Conservation (phyloP, 768 basidiomycete species). For the Rhizopogon sp. region DNA sequence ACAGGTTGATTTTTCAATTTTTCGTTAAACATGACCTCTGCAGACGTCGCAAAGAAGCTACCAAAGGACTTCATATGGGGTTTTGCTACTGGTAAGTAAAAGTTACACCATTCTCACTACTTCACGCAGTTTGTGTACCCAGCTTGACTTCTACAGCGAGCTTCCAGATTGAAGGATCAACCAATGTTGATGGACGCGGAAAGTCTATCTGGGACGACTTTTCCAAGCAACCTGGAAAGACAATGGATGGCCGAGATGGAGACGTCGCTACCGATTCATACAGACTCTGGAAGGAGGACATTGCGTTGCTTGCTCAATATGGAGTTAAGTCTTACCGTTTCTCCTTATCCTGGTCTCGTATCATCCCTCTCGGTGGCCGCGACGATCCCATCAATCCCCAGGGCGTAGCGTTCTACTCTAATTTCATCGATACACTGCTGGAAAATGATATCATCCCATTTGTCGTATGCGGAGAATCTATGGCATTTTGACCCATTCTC, state of each 20-base stretch:
- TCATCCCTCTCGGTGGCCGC: constrained; percentile 70
- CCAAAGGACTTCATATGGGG: constrained; percentile 65
- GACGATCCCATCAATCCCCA: constrained; percentile 67
- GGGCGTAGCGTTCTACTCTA: constrained; percentile 67
- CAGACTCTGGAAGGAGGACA: constrained; percentile 61
- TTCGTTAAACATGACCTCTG: constrained; percentile 23
- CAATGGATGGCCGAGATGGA: constrained; percentile 59
- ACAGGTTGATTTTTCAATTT: constrained; percentile 13
- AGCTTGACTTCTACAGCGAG: constrained; percentile 36
- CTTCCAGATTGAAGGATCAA: constrained; percentile 74
- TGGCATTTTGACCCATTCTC: neutral
- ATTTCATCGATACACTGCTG: constrained; percentile 64
- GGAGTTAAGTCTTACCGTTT: constrained; percentile 74
- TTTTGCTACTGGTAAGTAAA: constrained; percentile 59
- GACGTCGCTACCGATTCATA: constrained; percentile 73
- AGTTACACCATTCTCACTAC: neutral
- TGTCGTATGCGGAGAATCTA: constrained; percentile 39
- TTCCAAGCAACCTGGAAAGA: constrained; percentile 60
- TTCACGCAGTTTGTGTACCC: neutral
- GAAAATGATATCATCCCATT: constrained; percentile 62
- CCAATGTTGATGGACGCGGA: constrained; percentile 53
- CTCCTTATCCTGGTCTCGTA: constrained; percentile 70
- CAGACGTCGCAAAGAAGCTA: constrained; percentile 33
- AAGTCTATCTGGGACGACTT: constrained; percentile 77
- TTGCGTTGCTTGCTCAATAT: constrained; percentile 55